These are phyloP conservation scores for Cardiospermum halicacabum DNA, from an alignment of 345 rosid species.

Conservation along the genomic window DNA sequence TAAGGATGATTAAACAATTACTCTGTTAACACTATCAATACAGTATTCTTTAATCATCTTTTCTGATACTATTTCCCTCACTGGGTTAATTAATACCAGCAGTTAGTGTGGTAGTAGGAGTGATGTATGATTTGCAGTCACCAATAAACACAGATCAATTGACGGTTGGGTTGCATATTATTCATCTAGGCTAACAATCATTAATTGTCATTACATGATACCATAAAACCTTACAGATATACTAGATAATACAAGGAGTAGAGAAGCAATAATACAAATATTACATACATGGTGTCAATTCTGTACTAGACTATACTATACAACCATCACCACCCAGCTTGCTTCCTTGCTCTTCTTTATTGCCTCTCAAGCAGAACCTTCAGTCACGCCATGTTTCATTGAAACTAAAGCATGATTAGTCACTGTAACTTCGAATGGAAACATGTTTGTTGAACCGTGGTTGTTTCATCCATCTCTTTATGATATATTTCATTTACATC, in stretches of 20 bases:
- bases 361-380: constrained; percentile 9
- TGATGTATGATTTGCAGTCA: no score
- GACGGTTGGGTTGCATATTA: neutral
- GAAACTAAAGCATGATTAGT: neutral
- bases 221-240: neutral
- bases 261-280: constrained; percentile 22
- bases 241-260: constrained; percentile 1
- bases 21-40: no score
- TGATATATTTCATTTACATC: constrained; percentile 19
- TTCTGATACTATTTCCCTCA: no score
- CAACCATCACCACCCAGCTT: constrained; percentile 28
- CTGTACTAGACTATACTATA: constrained; percentile 5
- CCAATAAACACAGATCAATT: neutral
- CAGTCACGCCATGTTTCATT: neutral
- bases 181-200: neutral
- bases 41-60: no score
- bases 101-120: no score
- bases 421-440: constrained; percentile 7
- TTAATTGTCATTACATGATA: constrained; percentile 10
- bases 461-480: neutral
- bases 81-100: no score
- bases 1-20: constrained; percentile 31
- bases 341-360: constrained; percentile 9
- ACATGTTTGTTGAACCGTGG: neutral
- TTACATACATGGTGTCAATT: constrained; percentile 6